A percentile compares a stretch with the other conserved stretches of the same genome.
phyloP scores from a whole-genome alignment of 2,329 filamentous ascomycete genomes.

The Xylaria sp. region DNA sequence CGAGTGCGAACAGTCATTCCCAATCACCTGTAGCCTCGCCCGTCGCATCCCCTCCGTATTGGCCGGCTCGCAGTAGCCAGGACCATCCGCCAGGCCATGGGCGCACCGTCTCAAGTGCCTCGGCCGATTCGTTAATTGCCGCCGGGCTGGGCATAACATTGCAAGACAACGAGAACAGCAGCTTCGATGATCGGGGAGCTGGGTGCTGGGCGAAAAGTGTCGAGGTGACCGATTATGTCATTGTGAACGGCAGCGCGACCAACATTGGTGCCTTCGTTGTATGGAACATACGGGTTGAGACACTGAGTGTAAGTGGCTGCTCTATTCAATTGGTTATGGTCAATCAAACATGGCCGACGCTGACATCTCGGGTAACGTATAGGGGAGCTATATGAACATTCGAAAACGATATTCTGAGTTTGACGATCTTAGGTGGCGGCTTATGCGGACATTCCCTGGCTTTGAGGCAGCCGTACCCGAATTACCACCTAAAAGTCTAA shows the following conservation, averaged over 20 bases:
- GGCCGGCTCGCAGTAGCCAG: conserved; percentile 45
- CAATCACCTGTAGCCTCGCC: conserved; percentile 35
- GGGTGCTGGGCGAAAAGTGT: conserved; percentile 75
- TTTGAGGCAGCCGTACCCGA: conserved; percentile 88
- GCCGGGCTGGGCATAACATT: conserved; percentile 66
- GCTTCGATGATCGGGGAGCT: conserved; percentile 54
- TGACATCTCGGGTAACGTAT: conserved; percentile 40
- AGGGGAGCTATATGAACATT: conserved; percentile 72
- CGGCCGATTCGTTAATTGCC: conserved; percentile 57
- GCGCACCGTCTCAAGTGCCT: conserved; percentile 59
- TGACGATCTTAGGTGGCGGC: conserved; percentile 78
- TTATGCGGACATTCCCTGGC: conserved; percentile 84
- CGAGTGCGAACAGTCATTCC: conserved; percentile 1
- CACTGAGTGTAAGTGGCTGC: conserved; percentile 73
- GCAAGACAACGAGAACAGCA: conserved; percentile 69
- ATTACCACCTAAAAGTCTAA: conserved; percentile 89
- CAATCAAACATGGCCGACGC: not conserved
- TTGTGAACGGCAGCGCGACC: conserved; percentile 67
- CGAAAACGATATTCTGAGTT: conserved; percentile 92
- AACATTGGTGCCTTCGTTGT: conserved; percentile 90
- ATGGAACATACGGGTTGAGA: conserved; percentile 91
- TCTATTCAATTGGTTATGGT: conserved; percentile 3
- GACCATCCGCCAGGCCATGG: conserved; percentile 47
- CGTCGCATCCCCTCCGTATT: conserved; percentile 53
- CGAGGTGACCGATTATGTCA: conserved; percentile 66